Evolutionary conservation across 106 monocot genomes (phyloP).

Genomic region (Dioscorea alata): DNA sequence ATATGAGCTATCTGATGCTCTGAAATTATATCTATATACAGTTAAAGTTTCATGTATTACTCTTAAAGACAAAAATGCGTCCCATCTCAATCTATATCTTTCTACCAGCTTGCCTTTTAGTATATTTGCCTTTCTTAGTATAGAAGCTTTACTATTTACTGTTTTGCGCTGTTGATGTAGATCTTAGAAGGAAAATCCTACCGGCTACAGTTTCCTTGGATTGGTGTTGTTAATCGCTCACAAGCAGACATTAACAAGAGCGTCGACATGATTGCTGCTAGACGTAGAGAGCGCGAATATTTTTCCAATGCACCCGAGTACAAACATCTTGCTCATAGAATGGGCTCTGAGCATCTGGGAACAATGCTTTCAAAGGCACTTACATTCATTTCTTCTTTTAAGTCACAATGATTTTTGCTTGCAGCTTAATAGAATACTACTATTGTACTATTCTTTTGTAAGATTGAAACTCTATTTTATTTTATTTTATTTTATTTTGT

Average conservation of each 20-base stretch:
- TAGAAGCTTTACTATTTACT: neutral
- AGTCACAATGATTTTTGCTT: neutral
- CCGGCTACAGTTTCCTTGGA: slow-evolving; percentile 68
- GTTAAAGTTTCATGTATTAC: too few relatives aligned
- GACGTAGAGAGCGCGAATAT: slow-evolving; percentile 74
- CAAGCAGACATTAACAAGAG: slow-evolving; percentile 82
- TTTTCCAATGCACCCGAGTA: slow-evolving; percentile 75
- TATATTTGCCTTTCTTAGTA: too few relatives aligned
- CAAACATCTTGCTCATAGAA: slow-evolving; percentile 72
- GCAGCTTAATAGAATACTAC: neutral
- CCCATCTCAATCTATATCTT: too few relatives aligned
- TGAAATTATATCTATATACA: too few relatives aligned
- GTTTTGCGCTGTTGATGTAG: slow-evolving; percentile 10
- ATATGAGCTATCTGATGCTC: too few relatives aligned
- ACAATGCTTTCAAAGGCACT: slow-evolving; percentile 74
- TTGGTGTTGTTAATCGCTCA: slow-evolving; percentile 85
- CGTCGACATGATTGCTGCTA: slow-evolving; percentile 92
- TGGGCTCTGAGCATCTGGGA: slow-evolving; percentile 86
- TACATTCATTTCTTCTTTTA: neutral
- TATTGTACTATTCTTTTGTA: neutral
- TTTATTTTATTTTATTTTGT: too few relatives aligned
- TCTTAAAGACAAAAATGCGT: too few relatives aligned
- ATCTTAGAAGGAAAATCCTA: slow-evolving; percentile 86
- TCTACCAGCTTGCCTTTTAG: too few relatives aligned
- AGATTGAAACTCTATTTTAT: neutral